Evolutionary conservation across 148 eudicot species (phyloP), one percentile per base, ranked within the genome.

Genomic region (Selenicereus undatus): DNA sequence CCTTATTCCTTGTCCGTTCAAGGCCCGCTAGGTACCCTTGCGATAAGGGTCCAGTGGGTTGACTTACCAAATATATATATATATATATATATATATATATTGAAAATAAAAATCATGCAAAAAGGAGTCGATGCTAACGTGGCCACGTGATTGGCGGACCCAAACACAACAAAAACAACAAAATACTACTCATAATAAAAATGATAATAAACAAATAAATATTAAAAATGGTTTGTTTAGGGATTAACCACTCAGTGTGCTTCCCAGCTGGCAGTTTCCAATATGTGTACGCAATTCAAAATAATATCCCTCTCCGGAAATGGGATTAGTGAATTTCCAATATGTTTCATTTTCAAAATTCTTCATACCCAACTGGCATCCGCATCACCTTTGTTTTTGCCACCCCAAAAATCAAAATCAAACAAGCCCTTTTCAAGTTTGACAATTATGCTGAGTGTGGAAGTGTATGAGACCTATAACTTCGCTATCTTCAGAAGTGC

Each of bases 221-320:
- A 16, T 14, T 56, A 56, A 56, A 56, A 20, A 56, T 4, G 2
- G 58, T 12, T 52, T 17, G 58, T 52, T 52, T 52, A 52, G 58
- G 58, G 58, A 17, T 52, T 73, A 36, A 72, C 72, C 32, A 80
- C 82, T 54, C 77, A 24, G 20, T 60, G 26, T 74, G 48, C 78
- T 43, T 4, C 39, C 73, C 62, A 81, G 78, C 62, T 81, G 78
- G 83, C 73, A 16, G 7, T 51, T 20, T 60, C 36, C 66, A 30
- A 71, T 79, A 12, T 80, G 82, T 80, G 58, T 80, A 58, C 71
- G 71, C 60, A 71, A 79, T 71, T 71, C 64, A 22, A 48, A 74
- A 17, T 2, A 24, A 9, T 74, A 39, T 39, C 43, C 43, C 21
- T 30, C 18, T 18, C 65, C 20, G 21, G 21, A 60, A 60, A 60